phyloP scores from a whole-genome alignment of 1,284 basidiomycete species.

The Tetrapyrgos nigripes region DNA sequence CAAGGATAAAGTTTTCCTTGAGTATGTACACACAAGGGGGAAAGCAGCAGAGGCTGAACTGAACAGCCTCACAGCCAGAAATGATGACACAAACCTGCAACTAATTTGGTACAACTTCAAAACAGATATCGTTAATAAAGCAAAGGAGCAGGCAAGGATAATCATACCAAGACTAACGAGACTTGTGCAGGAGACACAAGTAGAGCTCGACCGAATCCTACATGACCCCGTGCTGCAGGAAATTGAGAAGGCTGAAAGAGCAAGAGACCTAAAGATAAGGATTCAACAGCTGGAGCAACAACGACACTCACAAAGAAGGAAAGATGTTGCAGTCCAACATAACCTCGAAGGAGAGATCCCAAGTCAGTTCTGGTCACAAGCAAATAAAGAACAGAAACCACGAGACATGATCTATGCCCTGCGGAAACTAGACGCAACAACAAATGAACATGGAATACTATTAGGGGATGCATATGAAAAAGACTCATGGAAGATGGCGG shows the following conservation, averaged over 20 bases:
- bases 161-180: slow-evolving; percentile 2
- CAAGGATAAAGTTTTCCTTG: slow-evolving; percentile 19
- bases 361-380: slow-evolving; percentile 29
- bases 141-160: not conserved
- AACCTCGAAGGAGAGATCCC: slow-evolving; percentile 27
- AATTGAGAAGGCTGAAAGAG: not conserved
- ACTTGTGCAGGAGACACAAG: slow-evolving; percentile 12
- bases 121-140: slow-evolving; percentile 5
- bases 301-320: slow-evolving; percentile 6
- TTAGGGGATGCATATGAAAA: slow-evolving; percentile 2
- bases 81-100: slow-evolving; percentile 8
- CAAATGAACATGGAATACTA: not conserved
- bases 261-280: not conserved
- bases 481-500: slow-evolving; percentile 15
- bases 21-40: slow-evolving; percentile 1
- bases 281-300: slow-evolving; percentile 12
- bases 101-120: slow-evolving; percentile 4
- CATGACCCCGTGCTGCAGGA: not conserved
- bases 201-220: not conserved
- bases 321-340: slow-evolving; percentile 10
- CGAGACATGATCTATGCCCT: slow-evolving; percentile 23
- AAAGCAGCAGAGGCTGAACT: not conserved
- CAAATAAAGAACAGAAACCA: slow-evolving; percentile 23
- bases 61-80: not conserved
- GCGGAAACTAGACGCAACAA: not conserved